Percentiles rank a stretch among this genome's conserved stretches.
Evolutionary conservation across 2,329 filamentous ascomycete species (phyloP).

Genomic region (Thermochaetoides dissita): DNA sequence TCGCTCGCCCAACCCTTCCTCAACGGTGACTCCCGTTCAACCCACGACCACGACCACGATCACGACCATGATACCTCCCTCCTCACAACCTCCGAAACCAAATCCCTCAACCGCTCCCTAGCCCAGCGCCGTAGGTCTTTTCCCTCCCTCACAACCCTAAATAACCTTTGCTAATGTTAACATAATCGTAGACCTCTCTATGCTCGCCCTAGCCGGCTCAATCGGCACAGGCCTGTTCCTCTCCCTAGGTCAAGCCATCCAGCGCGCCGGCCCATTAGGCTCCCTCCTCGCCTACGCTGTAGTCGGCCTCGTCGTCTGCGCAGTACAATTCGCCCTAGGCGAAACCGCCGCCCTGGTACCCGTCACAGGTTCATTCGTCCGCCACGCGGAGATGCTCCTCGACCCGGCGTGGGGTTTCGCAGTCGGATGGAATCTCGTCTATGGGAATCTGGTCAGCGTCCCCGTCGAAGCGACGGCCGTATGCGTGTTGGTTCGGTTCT

Average conservation of each 20-base stretch:
- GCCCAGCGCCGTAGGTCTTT: slow-evolving; percentile 28
- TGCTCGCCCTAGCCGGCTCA: slow-evolving; percentile 48
- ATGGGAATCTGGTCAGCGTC: slow-evolving; percentile 39
- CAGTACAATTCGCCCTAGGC: slow-evolving; percentile 45
- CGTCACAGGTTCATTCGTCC: slow-evolving; percentile 48
- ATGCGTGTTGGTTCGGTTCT: slow-evolving; percentile 48
- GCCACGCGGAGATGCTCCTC: slow-evolving; percentile 45
- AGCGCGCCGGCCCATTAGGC: slow-evolving; percentile 33
- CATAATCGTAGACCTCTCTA: slow-evolving; percentile 31
- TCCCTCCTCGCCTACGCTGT: slow-evolving; percentile 39
- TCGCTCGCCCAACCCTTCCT: not conserved
- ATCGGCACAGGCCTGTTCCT: slow-evolving; percentile 50
- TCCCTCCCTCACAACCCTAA: too few species aligned
- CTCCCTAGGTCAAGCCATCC: slow-evolving; percentile 39
- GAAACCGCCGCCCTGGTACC: slow-evolving; percentile 47
- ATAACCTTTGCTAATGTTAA: too few species aligned
- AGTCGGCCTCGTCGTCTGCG: slow-evolving; percentile 39
- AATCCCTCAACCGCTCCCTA: slow-evolving; percentile 33
- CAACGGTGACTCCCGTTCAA: not conserved
- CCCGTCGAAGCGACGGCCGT: slow-evolving; percentile 50
- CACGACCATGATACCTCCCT: slow-evolving; percentile 26
- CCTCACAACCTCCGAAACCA: slow-evolving; percentile 33
- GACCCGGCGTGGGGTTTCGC: slow-evolving; percentile 46
- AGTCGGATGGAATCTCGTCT: slow-evolving; percentile 38
- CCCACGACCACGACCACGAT: not conserved